Conservation (phyloP, 768 basidiomycete genomes). For the Porphyrellus cyaneotinctus region DNA sequence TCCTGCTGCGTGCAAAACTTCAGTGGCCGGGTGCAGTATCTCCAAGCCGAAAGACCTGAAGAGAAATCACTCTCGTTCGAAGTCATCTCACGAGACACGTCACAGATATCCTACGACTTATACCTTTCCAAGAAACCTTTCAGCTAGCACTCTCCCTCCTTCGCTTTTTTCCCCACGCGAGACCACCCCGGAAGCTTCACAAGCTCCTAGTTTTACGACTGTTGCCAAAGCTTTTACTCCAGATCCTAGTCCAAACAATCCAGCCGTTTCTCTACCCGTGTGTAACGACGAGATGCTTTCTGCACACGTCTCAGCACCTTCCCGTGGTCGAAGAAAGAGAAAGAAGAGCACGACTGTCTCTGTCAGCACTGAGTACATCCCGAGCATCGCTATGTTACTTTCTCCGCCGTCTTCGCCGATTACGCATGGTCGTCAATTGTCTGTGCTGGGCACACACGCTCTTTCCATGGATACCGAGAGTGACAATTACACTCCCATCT, state of each 20-base stretch:
- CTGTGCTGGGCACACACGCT: not conserved
- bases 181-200: not conserved
- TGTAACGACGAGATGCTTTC: not conserved
- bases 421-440: not conserved
- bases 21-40: not conserved
- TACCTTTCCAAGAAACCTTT: slow-evolving; percentile 13
- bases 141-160: slow-evolving; percentile 14
- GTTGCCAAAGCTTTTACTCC: slow-evolving; percentile 8
- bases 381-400: slow-evolving; percentile 22
- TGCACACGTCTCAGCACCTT: not conserved
- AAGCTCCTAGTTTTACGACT: slow-evolving; percentile 9
- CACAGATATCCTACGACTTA: not conserved
- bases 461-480: not conserved
- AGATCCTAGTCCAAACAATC: not conserved
- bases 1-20: not conserved
- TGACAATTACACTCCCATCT: not conserved
- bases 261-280: not conserved
- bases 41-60: not conserved
- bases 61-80: slow-evolving; percentile 19
- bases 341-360: slow-evolving; percentile 9
- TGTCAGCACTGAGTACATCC: slow-evolving; percentile 1
- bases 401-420: slow-evolving; percentile 24
- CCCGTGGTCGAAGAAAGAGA: slow-evolving; percentile 17
- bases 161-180: slow-evolving; percentile 13
- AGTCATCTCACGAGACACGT: slow-evolving; percentile 6